Evolutionary conservation across 2,329 filamentous ascomycete genomes (phyloP).

Genomic region (Fusarium duplospermum): DNA sequence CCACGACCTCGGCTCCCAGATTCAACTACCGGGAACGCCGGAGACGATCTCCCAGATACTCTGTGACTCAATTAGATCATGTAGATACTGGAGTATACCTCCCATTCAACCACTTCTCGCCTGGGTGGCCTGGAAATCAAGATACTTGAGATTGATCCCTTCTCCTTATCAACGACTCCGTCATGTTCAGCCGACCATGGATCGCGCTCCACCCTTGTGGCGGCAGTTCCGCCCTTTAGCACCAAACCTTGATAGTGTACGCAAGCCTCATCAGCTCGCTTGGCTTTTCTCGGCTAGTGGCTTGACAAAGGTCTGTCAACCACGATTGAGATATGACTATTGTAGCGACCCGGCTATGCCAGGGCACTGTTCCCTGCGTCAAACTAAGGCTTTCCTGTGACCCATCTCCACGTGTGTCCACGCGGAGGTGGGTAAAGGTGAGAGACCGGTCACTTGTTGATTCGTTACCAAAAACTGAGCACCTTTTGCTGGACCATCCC

Average conservation of each 20-base stretch:
- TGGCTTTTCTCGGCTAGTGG: not conserved
- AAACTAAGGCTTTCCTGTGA: not conserved
- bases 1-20: not conserved
- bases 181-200: not conserved
- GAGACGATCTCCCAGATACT: not conserved
- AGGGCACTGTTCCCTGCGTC: not conserved
- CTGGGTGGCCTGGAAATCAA: not conserved
- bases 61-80: not conserved
- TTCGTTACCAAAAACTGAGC: not conserved
- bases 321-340: not conserved
- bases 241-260: not conserved
- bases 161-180: not conserved
- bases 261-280: constrained; percentile 2
- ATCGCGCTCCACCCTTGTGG: not conserved
- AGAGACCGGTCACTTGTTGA: not conserved
- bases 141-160: not conserved
- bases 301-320: not conserved
- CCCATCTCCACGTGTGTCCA: not conserved
- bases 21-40: not conserved
- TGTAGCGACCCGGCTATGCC: not conserved
- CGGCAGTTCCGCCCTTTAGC: not conserved
- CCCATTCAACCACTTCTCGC: not conserved
- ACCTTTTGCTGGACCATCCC: not conserved
- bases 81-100: not conserved
- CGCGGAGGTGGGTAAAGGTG: not conserved